Percentiles rank a stretch among this genome's conserved stretches.
These are phyloP conservation scores for Tubosaeta sp. DNA, from an alignment of 768 basidiomycete species.

Conservation along the genomic window DNA sequence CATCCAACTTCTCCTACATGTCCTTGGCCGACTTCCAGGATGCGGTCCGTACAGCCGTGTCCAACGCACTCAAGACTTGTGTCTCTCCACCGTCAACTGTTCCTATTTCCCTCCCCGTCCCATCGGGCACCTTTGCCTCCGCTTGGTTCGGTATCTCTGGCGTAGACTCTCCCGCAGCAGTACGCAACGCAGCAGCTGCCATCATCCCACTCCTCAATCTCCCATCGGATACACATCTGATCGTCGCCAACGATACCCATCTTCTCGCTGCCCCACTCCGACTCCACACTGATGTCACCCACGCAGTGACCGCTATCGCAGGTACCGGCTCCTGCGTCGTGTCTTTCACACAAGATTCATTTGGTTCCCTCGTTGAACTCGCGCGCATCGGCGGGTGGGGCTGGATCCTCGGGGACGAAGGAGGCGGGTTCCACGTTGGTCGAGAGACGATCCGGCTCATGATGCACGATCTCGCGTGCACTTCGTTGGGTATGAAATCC, in stretches of 20 bases:
- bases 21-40: conserved; percentile 54
- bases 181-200: conserved; percentile 48
- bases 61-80: conserved; percentile 49
- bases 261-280: conserved; percentile 79
- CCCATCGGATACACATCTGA: conserved; percentile 49
- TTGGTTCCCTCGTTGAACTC: conserved; percentile 49
- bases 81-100: conserved; percentile 34
- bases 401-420: conserved; percentile 83
- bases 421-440: conserved; percentile 77
- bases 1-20: conserved; percentile 85
- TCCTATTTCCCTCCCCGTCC: conserved; percentile 36
- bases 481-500: conserved; percentile 33
- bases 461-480: conserved; percentile 49
- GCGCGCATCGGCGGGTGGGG: conserved; percentile 79
- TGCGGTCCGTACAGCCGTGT: conserved; percentile 49
- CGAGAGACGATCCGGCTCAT: conserved; percentile 71
- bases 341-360: conserved; percentile 47
- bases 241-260: conserved; percentile 77
- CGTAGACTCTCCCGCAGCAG: conserved; percentile 67
- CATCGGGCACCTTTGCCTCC: conserved; percentile 46
- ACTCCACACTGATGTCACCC: conserved; percentile 50
- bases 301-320: conserved; percentile 69
- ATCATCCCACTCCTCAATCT: conserved; percentile 58
- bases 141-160: conserved; percentile 86
- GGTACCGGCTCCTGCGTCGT: conserved; percentile 82